phyloP scores from a whole-genome alignment of 1,284 basidiomycete genomes.

The Ustilago hordei region DNA sequence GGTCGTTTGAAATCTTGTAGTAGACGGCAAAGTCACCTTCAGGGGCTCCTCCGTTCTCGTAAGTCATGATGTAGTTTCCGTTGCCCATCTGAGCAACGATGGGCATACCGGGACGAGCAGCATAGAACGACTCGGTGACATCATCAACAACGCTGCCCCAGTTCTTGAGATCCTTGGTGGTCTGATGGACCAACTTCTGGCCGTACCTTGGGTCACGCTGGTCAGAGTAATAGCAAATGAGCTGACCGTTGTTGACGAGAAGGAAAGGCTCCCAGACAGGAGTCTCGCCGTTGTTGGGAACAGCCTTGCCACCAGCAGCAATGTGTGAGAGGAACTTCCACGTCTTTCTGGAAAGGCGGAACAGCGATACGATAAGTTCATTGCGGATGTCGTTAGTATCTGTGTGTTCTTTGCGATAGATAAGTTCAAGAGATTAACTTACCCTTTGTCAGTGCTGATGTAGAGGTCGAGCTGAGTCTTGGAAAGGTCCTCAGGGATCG shows the following conservation, averaged over 20 bases:
- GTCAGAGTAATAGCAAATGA: constrained; percentile 70
- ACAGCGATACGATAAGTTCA: background rate
- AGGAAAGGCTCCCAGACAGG: constrained; percentile 70
- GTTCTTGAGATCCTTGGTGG: constrained; percentile 64
- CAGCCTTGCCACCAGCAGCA: constrained; percentile 57
- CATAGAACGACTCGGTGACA: constrained; percentile 63
- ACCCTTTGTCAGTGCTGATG: constrained; percentile 66
- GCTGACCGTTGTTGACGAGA: constrained; percentile 65
- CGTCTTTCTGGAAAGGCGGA: constrained; percentile 28
- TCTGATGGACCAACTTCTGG: constrained; percentile 70
- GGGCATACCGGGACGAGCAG: constrained; percentile 70
- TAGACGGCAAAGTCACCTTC: constrained; percentile 33
- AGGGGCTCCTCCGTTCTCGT: constrained; percentile 67
- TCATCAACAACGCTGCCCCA: constrained; percentile 69
- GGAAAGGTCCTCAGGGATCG: constrained; percentile 55
- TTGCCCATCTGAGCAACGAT: constrained; percentile 67
- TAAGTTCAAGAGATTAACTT: background rate
- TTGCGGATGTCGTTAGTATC: background rate
- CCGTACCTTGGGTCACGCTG: constrained; percentile 69
- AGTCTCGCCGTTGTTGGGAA: constrained; percentile 61
- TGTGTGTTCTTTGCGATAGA: background rate
- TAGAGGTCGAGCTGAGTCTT: constrained; percentile 70
- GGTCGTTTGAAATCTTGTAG: constrained; percentile 44
- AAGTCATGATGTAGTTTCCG: constrained; percentile 69
- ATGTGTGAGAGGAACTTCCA: constrained; percentile 68